Evolutionary conservation across 345 rosid species (phyloP), one percentile per base, ranked within the genome.

Genomic region (Brassica incana): DNA sequence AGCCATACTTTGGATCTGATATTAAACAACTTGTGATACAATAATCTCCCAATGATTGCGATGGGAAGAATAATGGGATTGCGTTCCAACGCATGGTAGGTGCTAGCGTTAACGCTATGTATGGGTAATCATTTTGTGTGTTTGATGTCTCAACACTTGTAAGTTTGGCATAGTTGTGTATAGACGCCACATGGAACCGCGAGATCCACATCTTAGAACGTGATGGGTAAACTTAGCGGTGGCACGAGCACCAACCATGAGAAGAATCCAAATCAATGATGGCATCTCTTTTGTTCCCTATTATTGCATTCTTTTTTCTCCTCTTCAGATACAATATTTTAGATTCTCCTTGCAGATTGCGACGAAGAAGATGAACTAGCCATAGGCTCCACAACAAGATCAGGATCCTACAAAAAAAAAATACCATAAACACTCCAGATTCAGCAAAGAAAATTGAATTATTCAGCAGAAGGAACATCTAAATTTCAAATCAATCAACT

Each of bases 381-480:
- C 92, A 95, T 93, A 64, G 97, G 80, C 87, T 91, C 99, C 38
- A 93, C 99, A 73, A 91, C 77, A 77, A 91, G 82, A 72, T 89
- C 98, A 81, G 92, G 88, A 83, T 93, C 99, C 99, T 95, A 86
- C 58, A 62, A 73, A 3, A 27, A 27, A 16, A 18, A 45, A 40
- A 43, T 3, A 14, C 54, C 16, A 48, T 48, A 14, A 12, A 5
- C 54, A 48, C 54, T 48, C 54, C 54, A 12, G 15, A 48, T 48
- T 11, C 54, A 48, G 54, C 54, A 48, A 40, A 40, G 3, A 40
- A 35, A 30, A 30, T 30, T 30, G 0, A 30, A 30, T 30, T 30
- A 30, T 30, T 30, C 33, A 30, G 33, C 33, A 30, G 33, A 30
- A 30, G 5, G 50, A 74, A 52, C 2, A 75, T 52, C 62, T 20